Conservation (phyloP, 2,329 filamentous ascomycete genomes). For the Septoria linicola region DNA sequence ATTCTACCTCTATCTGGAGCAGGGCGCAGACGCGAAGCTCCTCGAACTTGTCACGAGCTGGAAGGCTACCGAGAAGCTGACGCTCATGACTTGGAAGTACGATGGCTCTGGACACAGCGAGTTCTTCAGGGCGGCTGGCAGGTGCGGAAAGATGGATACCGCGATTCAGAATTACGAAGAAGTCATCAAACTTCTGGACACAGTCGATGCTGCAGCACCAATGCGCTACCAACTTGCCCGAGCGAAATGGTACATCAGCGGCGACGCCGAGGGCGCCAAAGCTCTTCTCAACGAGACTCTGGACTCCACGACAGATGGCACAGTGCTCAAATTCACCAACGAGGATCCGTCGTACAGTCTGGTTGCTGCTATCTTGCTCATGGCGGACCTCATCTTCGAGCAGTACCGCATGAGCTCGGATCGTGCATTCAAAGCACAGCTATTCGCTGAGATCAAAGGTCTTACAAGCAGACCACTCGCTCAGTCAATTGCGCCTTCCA, state of each 20-base stretch:
- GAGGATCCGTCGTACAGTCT: conserved; percentile 10
- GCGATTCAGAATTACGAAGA: conserved; percentile 6
- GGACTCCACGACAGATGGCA: background rate
- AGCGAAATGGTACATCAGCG: conserved; percentile 6
- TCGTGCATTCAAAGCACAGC: conserved; percentile 1
- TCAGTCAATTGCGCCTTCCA: background rate
- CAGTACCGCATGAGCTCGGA: conserved; percentile 9
- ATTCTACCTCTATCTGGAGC: conserved; percentile 3
- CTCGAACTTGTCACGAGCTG: conserved; percentile 5
- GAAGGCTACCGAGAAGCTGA: conserved; percentile 10
- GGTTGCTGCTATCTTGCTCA: background rate
- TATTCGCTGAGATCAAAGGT: conserved; percentile 7
- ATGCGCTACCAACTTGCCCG: conserved; percentile 7
- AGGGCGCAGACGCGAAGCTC: conserved; percentile 4
- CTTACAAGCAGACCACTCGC: conserved; percentile 2
- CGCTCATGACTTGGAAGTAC: conserved; percentile 11
- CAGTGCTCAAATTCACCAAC: conserved; percentile 3
- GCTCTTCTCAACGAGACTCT: conserved; percentile 8
- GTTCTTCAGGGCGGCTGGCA: conserved; percentile 2
- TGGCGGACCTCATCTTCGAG: conserved; percentile 7
- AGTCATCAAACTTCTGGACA: conserved; percentile 8
- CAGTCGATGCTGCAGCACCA: conserved; percentile 1
- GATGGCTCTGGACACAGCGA: conserved; percentile 2
- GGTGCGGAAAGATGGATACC: conserved; percentile 2
- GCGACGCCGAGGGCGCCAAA: conserved; percentile 7